Percentiles rank a stretch among this genome's conserved stretches.
Evolutionary conservation across 495 filamentous ascomycete species (phyloP).

Genomic region (Aspergillus avenaceus): DNA sequence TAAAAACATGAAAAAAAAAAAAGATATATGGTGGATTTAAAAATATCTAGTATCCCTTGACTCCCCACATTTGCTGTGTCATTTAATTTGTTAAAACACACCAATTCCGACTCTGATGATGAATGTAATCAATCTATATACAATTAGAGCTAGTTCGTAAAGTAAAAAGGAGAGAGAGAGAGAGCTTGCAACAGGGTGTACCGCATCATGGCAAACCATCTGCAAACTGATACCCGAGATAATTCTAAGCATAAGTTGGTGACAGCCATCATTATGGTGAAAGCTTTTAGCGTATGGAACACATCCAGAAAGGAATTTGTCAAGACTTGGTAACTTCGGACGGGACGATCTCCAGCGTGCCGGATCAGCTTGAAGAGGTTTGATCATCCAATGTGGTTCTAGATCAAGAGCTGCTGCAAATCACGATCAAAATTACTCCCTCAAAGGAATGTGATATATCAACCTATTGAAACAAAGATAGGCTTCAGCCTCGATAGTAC

Average conservation of each 20-base stretch:
- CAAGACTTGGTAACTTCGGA: constrained; percentile 8
- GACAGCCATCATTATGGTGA: neutral
- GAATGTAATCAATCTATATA: too few relatives aligned
- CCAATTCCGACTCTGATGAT: neutral
- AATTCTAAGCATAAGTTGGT: neutral
- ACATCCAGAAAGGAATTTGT: constrained; percentile 21
- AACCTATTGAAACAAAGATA: too few relatives aligned
- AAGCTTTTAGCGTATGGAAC: constrained; percentile 9
- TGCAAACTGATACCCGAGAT: neutral
- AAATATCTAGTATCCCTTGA: neutral
- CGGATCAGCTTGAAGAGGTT: constrained; percentile 12
- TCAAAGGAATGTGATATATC: constrained; percentile 20
- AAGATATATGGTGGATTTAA: neutral
- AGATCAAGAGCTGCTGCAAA: constrained; percentile 8
- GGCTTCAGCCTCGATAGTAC: too few relatives aligned
- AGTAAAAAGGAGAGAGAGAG: too few relatives aligned
- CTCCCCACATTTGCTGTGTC: too few relatives aligned
- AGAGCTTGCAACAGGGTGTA: too few relatives aligned
- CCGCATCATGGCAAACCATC: neutral
- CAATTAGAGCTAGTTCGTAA: too few relatives aligned
- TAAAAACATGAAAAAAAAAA: neutral
- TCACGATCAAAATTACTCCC: constrained; percentile 3
- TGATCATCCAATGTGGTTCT: constrained; percentile 7
- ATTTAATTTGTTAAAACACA: too few relatives aligned
- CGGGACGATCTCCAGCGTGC: constrained; percentile 17